Evolutionary conservation across 257 asterid genomes (phyloP), one percentile per base, ranked within the genome.

Genomic region (Avicennia marina): DNA sequence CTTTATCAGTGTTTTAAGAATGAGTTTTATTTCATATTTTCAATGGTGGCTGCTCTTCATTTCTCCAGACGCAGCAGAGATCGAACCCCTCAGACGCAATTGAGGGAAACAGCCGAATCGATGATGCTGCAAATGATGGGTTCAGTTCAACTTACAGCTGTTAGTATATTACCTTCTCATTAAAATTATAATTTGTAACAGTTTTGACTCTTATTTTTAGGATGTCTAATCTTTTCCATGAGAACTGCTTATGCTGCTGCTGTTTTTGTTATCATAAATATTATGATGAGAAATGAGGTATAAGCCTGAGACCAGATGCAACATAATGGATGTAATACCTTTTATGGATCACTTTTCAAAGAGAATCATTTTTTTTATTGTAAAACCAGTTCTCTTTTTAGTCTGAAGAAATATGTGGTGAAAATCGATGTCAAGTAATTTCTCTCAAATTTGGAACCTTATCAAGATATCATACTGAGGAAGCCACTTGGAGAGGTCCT

Each of bases 141-240:
- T 69, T 64, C 71, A 53, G 93, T 82, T 60, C 89, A 82, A 71
- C 72, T 71, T 52, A 87, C 95, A 22, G 95, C 95, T 67, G 96
- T 87, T 57, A 68, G 95, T 81, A 71, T 46, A 46, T 36, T 74
- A 56, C 20, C 63, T 65, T 65, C 32, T 29, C 33, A 15, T 56
- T 15, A 2, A 16, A 29, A 46, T 46, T 26, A 26, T 46, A 16
- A 36, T 50, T 20, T 10, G 33, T 24, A 43, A 19, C 41, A 43
- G n/a, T 56, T 26, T 48, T 49, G 22, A 15, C 57, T 55, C 54
- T 54, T 39, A 2, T 62, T 53, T 4, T 27, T 36, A 7, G 29
- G 38, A 44, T 53, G 25, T 7, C 25, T 1, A 34, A 66, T 36
- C 12, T 21, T 56, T 39, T 16, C 19, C 63, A 42, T 48, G 11